Percentiles rank a stretch among this genome's conserved stretches.
phyloP scores from a whole-genome alignment of 441 rosid genomes.

The Flueggea neowawraea region DNA sequence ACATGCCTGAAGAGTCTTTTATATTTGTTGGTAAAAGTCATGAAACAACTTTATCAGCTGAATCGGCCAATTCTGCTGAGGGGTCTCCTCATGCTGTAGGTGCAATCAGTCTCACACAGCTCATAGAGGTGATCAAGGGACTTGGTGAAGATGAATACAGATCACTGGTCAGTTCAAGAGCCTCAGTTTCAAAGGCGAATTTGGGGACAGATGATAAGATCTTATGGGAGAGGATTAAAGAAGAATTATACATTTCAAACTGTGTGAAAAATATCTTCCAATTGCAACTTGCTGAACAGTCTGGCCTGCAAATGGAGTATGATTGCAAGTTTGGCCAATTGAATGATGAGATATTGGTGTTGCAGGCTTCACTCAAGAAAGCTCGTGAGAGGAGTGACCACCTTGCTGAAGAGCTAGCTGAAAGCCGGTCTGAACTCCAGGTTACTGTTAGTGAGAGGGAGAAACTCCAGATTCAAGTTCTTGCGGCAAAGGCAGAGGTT shows the following conservation, averaged over 20 bases:
- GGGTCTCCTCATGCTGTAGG: conserved; percentile 35
- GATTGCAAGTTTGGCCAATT: conserved; percentile 42
- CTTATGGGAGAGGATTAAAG: conserved; percentile 54
- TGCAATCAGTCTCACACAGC: conserved; percentile 45
- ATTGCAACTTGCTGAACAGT: conserved; percentile 68
- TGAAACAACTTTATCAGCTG: conserved; percentile 33
- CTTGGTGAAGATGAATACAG: conserved; percentile 67
- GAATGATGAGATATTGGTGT: conserved; percentile 51
- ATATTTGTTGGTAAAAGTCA: conserved; percentile 30
- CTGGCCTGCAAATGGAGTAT: conserved; percentile 45
- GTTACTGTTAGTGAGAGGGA: conserved; percentile 43
- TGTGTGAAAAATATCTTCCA: conserved; percentile 57
- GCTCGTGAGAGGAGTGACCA: conserved; percentile 36
- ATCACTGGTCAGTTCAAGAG: conserved; percentile 53
- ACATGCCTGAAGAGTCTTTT: conserved; percentile 38
- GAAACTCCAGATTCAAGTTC: conserved; percentile 53
- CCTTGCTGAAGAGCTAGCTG: conserved; percentile 63
- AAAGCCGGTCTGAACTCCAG: conserved; percentile 65
- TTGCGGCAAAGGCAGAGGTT: conserved; percentile 43
- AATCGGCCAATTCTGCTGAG: conserved; percentile 23
- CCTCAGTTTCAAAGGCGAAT: conserved; percentile 25
- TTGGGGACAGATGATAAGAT: conserved; percentile 19
- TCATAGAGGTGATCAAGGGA: conserved; percentile 46
- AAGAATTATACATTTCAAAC: conserved; percentile 63
- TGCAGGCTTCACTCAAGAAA: conserved; percentile 43